phyloP scores from a whole-genome alignment of 2,329 filamentous ascomycete species.

The Pseudogymnoascus sp. region DNA sequence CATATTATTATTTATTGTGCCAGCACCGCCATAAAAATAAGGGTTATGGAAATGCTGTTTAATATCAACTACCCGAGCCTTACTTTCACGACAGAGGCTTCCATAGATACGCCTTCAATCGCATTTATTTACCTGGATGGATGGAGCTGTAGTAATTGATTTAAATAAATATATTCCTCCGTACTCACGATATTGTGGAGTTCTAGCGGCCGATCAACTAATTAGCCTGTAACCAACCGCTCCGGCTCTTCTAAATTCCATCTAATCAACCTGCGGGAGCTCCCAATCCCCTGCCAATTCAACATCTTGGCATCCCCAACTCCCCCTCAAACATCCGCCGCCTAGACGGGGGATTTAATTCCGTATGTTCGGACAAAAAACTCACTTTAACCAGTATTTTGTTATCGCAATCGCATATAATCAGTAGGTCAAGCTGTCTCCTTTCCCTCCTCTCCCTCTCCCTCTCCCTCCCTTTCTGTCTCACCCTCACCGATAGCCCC shows the following conservation, averaged over 20 bases:
- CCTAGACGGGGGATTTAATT: constrained; percentile 1
- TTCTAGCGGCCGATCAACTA: neutral
- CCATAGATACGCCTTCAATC: neutral
- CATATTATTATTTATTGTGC: neutral
- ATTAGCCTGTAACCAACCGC: neutral
- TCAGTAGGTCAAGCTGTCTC: neutral
- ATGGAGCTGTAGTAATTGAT: neutral
- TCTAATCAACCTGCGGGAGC: neutral
- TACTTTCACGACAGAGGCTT: neutral
- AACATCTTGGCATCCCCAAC: neutral
- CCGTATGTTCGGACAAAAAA: neutral
- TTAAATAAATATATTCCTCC: neutral
- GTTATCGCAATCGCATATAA: neutral
- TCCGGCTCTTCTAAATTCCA: neutral
- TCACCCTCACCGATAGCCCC: neutral
- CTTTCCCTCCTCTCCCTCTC: neutral
- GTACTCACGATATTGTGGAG: neutral
- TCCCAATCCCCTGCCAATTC: neutral
- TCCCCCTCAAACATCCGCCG: neutral
- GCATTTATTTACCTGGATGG: neutral
- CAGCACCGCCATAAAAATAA: neutral
- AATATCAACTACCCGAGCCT: too few species aligned
- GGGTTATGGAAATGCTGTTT: neutral
- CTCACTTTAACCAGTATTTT: neutral
- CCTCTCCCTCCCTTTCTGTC: neutral